Base-by-base conservation (phyloP, 495 filamentous ascomycete genomes). In the Entonaema liquescens region DNA sequence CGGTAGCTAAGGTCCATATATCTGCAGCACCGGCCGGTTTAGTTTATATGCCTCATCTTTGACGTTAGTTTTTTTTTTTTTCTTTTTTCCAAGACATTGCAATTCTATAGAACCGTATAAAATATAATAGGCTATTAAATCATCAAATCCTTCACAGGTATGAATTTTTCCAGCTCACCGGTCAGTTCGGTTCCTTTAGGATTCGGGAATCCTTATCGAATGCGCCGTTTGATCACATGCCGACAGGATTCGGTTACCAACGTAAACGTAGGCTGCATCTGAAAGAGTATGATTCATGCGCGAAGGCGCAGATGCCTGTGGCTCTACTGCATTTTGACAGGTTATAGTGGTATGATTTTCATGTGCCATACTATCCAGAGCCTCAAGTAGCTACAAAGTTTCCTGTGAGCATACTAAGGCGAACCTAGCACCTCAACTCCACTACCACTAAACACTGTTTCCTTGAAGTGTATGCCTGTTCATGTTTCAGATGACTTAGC, bases 11-110 rank as follows among this genome's bases (percentile, higher is more conserved):
- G 42, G 9, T 33, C 69, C 63, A 57, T 57, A 71, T 42, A 7
- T 66, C 58, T 66, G 35, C 67, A 35, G 60, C 59, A 54, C 59
- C 67, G 58, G 26, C 13, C 28, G 25, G 42, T 44, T 70, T 59
- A 28, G 28, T 55, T 60, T 49, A 57, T 33, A 47, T 28, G 50
- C 25, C n/a, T n/a, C 6, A 26, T 19, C 50, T 26, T 28, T 40
- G 23, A 36, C 26, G 54, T 35, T 42, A 53, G 33, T 53, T 28
- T 52, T 60, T 49, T 55, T 31, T 52, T 36, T 42, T 60, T 49
- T 55, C 47, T 53, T 36, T 52, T 60, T 49, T 55, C 47, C 29
- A 61, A 52, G 56, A 40, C 33, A 59, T 38, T 12, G 31, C 28
- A 23, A 38, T 50, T 25, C 2, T 59, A 38, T 7, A 42, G 42